Evolutionary conservation across 176 grass and related monocot genomes (phyloP), one percentile per base, ranked within the genome.

Genomic region (Melocanna baccifera): DNA sequence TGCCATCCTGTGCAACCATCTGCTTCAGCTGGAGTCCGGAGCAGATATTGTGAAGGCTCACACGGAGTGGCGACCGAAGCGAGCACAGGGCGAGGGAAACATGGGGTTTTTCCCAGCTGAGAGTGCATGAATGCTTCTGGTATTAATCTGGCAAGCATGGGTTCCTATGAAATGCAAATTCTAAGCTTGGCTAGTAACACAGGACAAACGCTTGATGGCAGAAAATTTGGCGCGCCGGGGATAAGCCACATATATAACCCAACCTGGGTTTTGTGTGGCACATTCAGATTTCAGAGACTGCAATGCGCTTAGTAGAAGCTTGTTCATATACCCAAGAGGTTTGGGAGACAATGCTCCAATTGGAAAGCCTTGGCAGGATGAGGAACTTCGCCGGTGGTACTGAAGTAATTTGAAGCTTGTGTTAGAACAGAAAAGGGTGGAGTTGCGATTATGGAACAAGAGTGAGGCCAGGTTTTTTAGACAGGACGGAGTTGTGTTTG

Each of bases 61-160:
- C 62, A 99, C 97, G 0, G 76, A 90, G 1, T 99, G 97, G 97
- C 91, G 93, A 73, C 88, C 90, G 0, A 99, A 96, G 90, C n/a
- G 62, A 40, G 71, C 86, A 2, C 77, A 87, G 0, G 81, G 62
- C 1, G 85, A 94, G 45, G 88, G 71, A 66, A 86, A 89, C 85
- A 77, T 29, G 9, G 91, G 86, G 2, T n/a, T 67, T 10, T 83
- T 90, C 69, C 88, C 85, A 8, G 80, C 58, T 16, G 85, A 81
- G 22, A 89, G 67, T 4, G 87, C 87, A 52, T 98, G 76, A 90
- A 41, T 48, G 16, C 51, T 14, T 30, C 4, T 32, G 34, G 46
- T 59, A 86, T 85, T 55, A 46, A 51, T 30, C 59, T 4, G 70
- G 77, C 69, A 74, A 86, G 75, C n/a, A 82, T 56, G 41, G 68